Evolutionary conservation across 2,329 filamentous ascomycete genomes (phyloP).

Genomic region (Paramyrothecium roridum): DNA sequence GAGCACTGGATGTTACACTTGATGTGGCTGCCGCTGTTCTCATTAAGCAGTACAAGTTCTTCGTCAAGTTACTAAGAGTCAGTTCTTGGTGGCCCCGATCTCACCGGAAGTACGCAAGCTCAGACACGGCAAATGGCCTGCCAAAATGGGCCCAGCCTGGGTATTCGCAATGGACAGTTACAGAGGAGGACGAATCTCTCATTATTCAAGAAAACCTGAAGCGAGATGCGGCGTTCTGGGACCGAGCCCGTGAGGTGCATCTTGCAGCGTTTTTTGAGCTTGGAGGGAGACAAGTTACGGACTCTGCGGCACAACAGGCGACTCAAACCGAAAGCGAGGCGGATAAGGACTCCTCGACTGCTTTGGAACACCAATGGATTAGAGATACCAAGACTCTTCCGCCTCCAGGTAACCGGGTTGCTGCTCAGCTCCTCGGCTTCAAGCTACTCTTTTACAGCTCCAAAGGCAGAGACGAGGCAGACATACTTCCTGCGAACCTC

Average conservation of each 20-base stretch:
- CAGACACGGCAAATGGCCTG: slow-evolving; percentile 60
- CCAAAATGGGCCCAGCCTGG: slow-evolving; percentile 82
- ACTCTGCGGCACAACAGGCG: slow-evolving; percentile 48
- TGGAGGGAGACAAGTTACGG: slow-evolving; percentile 65
- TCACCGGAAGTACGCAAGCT: slow-evolving; percentile 35
- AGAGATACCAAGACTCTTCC: slow-evolving; percentile 76
- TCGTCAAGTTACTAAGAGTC: slow-evolving; percentile 84
- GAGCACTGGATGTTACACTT: slow-evolving; percentile 89
- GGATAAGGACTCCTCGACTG: slow-evolving; percentile 45
- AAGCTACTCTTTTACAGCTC: slow-evolving; percentile 95
- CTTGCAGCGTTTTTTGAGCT: slow-evolving; percentile 88
- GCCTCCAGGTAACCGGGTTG: slow-evolving; percentile 82
- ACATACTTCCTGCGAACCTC: slow-evolving; percentile 84
- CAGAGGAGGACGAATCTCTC: slow-evolving; percentile 64
- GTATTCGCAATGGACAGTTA: slow-evolving; percentile 59
- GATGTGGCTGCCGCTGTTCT: slow-evolving; percentile 93
- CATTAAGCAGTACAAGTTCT: slow-evolving; percentile 90
- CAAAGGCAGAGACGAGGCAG: slow-evolving; percentile 67
- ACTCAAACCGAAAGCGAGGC: slow-evolving; percentile 33
- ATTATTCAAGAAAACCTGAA: slow-evolving; percentile 54
- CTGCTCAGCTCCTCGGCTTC: slow-evolving; percentile 93
- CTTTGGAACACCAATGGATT: slow-evolving; percentile 70
- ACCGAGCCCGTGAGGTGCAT: slow-evolving; percentile 69
- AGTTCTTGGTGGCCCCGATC: slow-evolving; percentile 96
- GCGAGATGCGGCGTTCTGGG: slow-evolving; percentile 79